Evolutionary conservation across 768 basidiomycete genomes (phyloP), one percentile per base, ranked within the genome.

Genomic region (Agrocybe praecox): DNA sequence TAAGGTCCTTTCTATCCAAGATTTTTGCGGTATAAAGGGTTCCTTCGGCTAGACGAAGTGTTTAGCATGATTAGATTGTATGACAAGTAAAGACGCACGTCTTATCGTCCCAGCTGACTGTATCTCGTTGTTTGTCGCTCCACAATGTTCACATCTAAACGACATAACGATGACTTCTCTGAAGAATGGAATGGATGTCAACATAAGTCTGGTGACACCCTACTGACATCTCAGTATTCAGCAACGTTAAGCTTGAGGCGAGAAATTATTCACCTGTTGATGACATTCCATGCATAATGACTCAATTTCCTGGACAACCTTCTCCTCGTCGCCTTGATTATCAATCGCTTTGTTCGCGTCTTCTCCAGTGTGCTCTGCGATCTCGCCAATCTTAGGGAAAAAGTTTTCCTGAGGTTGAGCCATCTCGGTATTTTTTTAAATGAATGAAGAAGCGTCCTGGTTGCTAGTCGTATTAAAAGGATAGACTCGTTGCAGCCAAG

Each of bases 101-200:
- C 90, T 82, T 53, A 96, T 95, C 49, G 80, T 70, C 6, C 92
- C 91, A 0, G 97, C 97, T 8, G 92, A 85, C 65, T 98, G 94
- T 45, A 96, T 88, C 74, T 98, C 96, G 69, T 96, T 99, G 72
- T 99, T 98, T 40, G 80, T 71, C 61, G 80, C 73, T 9, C 94
- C 95, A 65, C 97, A 99, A 66, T 94, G 88, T 55, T 96, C 93
- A 69, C 97, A 99, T 55, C 89, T 83, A 77, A 99, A 99, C 36
- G 94, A 96, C 87, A 96, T 94, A 58, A 98, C 85, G 61, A 99
- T 91, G 50, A 98, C 88, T 70, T 99, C 93, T 45, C 85, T 80
- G 78, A 98, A 98, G 78, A 87, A 98, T 0, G 97, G 97, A 48
- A 99, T 99, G 2, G 88, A 86, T 0, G 96, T 98, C 48, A 99